These are phyloP conservation scores for Papiliotrema laurentii DNA, from an alignment of 1,284 basidiomycete genomes.

Conservation along the genomic window DNA sequence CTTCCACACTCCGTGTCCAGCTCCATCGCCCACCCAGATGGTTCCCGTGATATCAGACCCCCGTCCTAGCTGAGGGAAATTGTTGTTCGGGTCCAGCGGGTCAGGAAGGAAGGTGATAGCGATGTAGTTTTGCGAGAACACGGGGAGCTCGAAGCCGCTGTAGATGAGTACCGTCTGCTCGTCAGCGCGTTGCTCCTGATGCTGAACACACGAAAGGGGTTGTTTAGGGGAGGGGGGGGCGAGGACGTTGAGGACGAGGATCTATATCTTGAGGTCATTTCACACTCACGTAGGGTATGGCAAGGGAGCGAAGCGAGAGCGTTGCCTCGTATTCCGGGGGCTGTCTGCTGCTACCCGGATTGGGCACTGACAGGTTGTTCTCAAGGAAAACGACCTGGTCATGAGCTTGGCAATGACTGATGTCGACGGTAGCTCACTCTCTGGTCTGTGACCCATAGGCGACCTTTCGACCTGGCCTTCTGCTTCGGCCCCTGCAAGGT, in stretches of 20 bases:
- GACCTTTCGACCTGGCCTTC: slow-evolving; percentile 27
- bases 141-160: slow-evolving; percentile 36
- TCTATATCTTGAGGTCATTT: neutral
- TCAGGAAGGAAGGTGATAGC: slow-evolving; percentile 33
- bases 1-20: slow-evolving; percentile 41
- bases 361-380: slow-evolving; percentile 4
- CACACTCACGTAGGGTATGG: slow-evolving; percentile 35
- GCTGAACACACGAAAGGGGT: neutral
- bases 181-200: neutral
- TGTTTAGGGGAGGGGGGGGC: neutral
- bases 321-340: slow-evolving; percentile 13
- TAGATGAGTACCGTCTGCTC: slow-evolving; percentile 15
- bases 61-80: slow-evolving; percentile 31
- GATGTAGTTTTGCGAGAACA: slow-evolving; percentile 37
- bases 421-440: slow-evolving; percentile 20
- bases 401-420: slow-evolving; percentile 1
- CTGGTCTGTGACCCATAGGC: slow-evolving; percentile 39
- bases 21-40: slow-evolving; percentile 33
- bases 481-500: slow-evolving; percentile 41
- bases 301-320: slow-evolving; percentile 23
- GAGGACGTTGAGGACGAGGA: neutral
- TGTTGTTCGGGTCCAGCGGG: slow-evolving; percentile 4
- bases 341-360: slow-evolving; percentile 3
- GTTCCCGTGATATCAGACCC: slow-evolving; percentile 30
- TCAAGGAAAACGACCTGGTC: slow-evolving; percentile 28